Percentiles rank a stretch among this genome's conserved stretches.
These are phyloP conservation scores for Didymella keratinophila DNA, from an alignment of 2,329 filamentous ascomycete species.

Conservation along the genomic window DNA sequence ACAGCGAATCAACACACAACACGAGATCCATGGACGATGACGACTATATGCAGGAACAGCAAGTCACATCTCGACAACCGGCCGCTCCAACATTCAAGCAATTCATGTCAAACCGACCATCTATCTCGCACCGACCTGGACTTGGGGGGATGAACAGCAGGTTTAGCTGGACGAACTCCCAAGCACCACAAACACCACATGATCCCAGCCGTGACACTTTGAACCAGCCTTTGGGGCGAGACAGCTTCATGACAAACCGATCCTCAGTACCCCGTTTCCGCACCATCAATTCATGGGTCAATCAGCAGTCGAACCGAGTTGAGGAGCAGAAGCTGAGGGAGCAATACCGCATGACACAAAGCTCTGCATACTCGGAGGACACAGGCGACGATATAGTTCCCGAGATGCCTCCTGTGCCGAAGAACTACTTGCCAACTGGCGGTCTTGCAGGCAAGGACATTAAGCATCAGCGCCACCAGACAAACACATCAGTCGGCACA, in stretches of 20 bases:
- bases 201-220: slow-evolving; percentile 41
- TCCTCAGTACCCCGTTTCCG: slow-evolving; percentile 51
- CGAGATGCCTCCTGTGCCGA: slow-evolving; percentile 42
- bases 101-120: slow-evolving; percentile 49
- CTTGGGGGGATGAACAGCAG: slow-evolving; percentile 40
- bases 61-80: slow-evolving; percentile 31
- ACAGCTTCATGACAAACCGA: slow-evolving; percentile 48
- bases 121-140: slow-evolving; percentile 40
- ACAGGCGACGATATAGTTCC: slow-evolving; percentile 38
- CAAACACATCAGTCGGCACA: slow-evolving; percentile 42
- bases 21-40: slow-evolving; percentile 39
- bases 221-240: slow-evolving; percentile 35
- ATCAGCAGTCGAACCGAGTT: slow-evolving; percentile 49
- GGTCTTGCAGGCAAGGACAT: slow-evolving; percentile 43
- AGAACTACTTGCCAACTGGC: slow-evolving; percentile 24
- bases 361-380: slow-evolving; percentile 36
- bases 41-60: slow-evolving; percentile 31
- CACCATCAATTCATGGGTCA: slow-evolving; percentile 53
- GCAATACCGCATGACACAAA: slow-evolving; percentile 44
- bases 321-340: slow-evolving; percentile 48
- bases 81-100: slow-evolving; percentile 50
- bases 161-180: slow-evolving; percentile 53
- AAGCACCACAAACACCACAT: slow-evolving; percentile 51
- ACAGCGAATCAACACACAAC: slow-evolving; percentile 44
- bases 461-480: slow-evolving; percentile 47